Percentiles rank a stretch among this genome's conserved stretches.
Evolutionary conservation across 495 filamentous ascomycete species (phyloP).

Genomic region (Alectoria sarmentosa): DNA sequence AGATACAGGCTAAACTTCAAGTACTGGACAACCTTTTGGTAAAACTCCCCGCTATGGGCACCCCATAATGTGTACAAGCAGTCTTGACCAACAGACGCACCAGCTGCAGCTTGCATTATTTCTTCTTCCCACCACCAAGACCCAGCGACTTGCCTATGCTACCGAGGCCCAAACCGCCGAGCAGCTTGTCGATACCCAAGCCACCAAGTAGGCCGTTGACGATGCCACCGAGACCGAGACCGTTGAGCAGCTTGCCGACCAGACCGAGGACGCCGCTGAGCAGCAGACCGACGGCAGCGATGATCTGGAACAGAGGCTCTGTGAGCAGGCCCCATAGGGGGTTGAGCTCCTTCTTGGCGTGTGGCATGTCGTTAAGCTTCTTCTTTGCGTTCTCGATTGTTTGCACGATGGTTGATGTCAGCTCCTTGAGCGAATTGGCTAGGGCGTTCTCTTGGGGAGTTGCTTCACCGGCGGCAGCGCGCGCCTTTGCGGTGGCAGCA

Average conservation of each 20-base stretch:
- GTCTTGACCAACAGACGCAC: neutral
- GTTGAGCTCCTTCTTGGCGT: slow-evolving; percentile 90
- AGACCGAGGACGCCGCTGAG: slow-evolving; percentile 75
- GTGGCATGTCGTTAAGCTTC: slow-evolving; percentile 83
- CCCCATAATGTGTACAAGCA: neutral
- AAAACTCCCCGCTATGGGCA: neutral
- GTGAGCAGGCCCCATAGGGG: slow-evolving; percentile 77
- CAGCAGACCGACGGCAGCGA: slow-evolving; percentile 82
- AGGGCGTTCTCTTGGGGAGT: slow-evolving; percentile 80
- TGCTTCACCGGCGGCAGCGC: slow-evolving; percentile 71
- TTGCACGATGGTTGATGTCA: slow-evolving; percentile 53
- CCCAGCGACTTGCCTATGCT: slow-evolving; percentile 49
- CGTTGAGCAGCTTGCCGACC: slow-evolving; percentile 72
- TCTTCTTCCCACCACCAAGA: slow-evolving; percentile 40
- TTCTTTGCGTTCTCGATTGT: slow-evolving; percentile 84
- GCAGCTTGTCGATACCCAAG: slow-evolving; percentile 69
- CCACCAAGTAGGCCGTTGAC: slow-evolving; percentile 74
- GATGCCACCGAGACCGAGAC: slow-evolving; percentile 76
- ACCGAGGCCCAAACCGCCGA: slow-evolving; percentile 67
- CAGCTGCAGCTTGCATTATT: slow-evolving; percentile 8
- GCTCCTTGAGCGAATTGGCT: slow-evolving; percentile 74
- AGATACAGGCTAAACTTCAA: neutral
- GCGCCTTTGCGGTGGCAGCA: slow-evolving; percentile 77
- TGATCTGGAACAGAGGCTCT: slow-evolving; percentile 85
- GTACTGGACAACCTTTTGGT: neutral